Percentiles rank a stretch among this genome's conserved stretches.
These are phyloP conservation scores for Mallotus repandus DNA, from an alignment of 441 rosid genomes.

Conservation along the genomic window DNA sequence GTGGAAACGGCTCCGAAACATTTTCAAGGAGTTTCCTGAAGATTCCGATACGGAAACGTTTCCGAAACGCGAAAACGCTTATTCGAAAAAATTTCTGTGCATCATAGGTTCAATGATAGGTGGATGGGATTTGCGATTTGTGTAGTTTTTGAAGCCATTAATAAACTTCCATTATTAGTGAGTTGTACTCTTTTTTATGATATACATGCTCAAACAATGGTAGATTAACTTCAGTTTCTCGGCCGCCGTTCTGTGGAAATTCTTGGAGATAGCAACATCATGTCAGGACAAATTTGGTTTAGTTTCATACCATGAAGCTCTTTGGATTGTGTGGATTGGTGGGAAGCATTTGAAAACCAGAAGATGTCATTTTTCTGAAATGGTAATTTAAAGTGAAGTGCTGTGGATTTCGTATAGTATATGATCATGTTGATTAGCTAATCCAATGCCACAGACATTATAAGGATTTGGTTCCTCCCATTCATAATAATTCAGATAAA, in stretches of 20 bases:
- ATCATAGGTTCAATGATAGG: background rate
- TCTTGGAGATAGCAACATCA: background rate
- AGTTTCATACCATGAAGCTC: conserved; percentile 18
- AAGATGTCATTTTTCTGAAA: conserved; percentile 9
- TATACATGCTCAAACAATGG: conserved; percentile 8
- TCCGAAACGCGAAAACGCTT: too few species aligned
- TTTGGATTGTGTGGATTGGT: conserved; percentile 4
- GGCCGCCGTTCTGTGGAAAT: conserved; percentile 7
- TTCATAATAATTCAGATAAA: background rate
- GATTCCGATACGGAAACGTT: too few species aligned
- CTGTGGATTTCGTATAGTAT: conserved; percentile 17
- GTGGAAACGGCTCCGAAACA: too few species aligned
- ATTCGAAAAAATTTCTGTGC: too few species aligned
- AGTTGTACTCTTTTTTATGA: conserved; percentile 13
- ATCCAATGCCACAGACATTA: conserved; percentile 2
- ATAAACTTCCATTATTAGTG: background rate
- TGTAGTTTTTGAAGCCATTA: conserved; percentile 10
- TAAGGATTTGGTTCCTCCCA: background rate
- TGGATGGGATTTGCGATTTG: conserved; percentile 26
- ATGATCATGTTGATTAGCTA: conserved; percentile 16
- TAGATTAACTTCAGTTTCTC: conserved; percentile 9
- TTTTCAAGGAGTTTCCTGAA: too few species aligned
- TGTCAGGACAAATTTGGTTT: conserved; percentile 8
- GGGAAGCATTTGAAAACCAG: conserved; percentile 1
- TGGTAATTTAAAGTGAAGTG: conserved; percentile 11